phyloP scores from a whole-genome alignment of 768 basidiomycete species.

The Solioccasus polychromus region DNA sequence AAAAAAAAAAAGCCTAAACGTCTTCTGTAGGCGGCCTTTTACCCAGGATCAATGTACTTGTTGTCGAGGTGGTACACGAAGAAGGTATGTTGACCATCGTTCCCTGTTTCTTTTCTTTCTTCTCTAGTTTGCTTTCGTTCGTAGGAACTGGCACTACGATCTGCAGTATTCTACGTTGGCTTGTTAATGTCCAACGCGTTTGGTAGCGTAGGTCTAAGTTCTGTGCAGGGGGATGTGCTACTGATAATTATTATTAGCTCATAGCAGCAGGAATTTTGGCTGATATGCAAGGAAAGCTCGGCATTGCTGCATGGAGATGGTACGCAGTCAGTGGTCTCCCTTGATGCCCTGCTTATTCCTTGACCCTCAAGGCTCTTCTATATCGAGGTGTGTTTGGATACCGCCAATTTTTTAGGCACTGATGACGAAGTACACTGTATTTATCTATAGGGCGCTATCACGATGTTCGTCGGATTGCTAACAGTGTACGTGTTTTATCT shows the following conservation, averaged over 20 bases:
- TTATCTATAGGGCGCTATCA: constrained; percentile 52
- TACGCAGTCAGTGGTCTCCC: constrained; percentile 23
- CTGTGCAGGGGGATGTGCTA: no score
- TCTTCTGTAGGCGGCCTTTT: constrained; percentile 50
- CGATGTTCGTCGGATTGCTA: constrained; percentile 54
- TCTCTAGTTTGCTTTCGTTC: background rate
- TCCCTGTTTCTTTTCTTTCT: background rate
- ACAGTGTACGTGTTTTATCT: constrained; percentile 39
- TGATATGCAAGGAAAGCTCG: constrained; percentile 64
- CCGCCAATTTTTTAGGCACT: background rate
- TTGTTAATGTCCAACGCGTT: constrained; percentile 66
- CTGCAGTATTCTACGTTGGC: constrained; percentile 58
- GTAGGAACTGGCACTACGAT: constrained; percentile 65
- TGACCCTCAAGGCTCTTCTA: constrained; percentile 55
- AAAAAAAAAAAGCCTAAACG: background rate
- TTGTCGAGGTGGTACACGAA: constrained; percentile 58
- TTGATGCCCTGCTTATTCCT: background rate
- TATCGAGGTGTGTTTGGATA: constrained; percentile 48
- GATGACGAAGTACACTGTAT: background rate
- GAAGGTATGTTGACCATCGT: constrained; percentile 14
- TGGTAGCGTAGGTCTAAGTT: constrained; percentile 46
- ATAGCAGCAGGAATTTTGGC: constrained; percentile 74
- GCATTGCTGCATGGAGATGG: constrained; percentile 73
- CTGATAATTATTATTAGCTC: constrained; percentile 35
- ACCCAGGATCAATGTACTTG: constrained; percentile 51